Base-by-base conservation (phyloP, 495 filamentous ascomycete genomes). In the Penicillium robsamsonii region DNA sequence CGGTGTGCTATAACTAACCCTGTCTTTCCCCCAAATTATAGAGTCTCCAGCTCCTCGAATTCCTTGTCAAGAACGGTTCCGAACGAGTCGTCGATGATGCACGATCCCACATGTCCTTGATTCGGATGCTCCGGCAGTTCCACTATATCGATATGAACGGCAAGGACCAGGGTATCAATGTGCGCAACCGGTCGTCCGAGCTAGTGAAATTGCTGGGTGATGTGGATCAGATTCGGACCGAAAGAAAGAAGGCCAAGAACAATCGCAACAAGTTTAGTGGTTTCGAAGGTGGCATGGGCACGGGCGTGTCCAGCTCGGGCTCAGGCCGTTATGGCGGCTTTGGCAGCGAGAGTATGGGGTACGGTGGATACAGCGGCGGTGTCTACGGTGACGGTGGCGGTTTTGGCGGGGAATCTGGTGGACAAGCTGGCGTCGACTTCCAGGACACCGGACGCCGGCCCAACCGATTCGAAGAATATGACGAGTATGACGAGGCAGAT, bases 121-220 rank as follows among this genome's bases (percentile, higher is more conserved):
- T 99, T 46, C 96, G 96, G 70, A 99, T 97, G 95, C 84, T 99
- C 38, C 89, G 94, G 51, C 94, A 99, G 67, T 99, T 99, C 73
- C 95, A 99, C 72, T 97, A 74, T 71, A 97, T 99, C 70, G 94
- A 97, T 62, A 79, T 79, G 67, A 97, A 97, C 68, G 95, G 94
- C 57, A 97, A 97, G 76, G 94, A 99, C 67, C 95, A 97, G 73
- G 94, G 94, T 59, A 84, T 97, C 66, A 99, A 99, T 66, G 94
- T 99, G 55, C 89, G 94, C 55, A 97, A 97, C 70, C 85, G 95
- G 43, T 90, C 93, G 30, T 96, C 96, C 72, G 95, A 97, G 71
- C 79, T 99, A 47, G 90, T 90, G 15, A 96, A 99, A 58, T 80
- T 99, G 33, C 82, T 99, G 30, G 81, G 88, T 54, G 95, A 99